Conservation (phyloP, 2,329 filamentous ascomycete genomes). For the Coleophoma cylindrospora region DNA sequence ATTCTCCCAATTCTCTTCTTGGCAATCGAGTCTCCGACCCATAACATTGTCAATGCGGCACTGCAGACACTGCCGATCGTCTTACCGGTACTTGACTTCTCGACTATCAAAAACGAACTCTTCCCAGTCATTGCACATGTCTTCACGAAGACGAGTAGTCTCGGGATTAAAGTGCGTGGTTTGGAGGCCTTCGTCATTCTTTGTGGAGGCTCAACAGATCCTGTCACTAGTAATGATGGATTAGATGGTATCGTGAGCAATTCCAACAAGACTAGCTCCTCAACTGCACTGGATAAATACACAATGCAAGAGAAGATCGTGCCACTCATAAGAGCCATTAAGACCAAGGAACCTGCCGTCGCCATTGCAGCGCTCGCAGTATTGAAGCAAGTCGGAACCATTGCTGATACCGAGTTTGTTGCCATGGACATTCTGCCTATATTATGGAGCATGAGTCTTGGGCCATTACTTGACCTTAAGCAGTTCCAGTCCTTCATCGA, state of each 20-base stretch:
- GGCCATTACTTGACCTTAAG: slow-evolving; percentile 78
- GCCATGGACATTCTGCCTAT: slow-evolving; percentile 87
- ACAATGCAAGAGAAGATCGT: slow-evolving; percentile 98
- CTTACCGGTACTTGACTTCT: slow-evolving; percentile 89
- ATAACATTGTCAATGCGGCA: slow-evolving; percentile 81
- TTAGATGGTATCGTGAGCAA: slow-evolving; percentile 64
- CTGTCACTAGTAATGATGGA: slow-evolving; percentile 56
- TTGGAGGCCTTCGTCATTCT: slow-evolving; percentile 86
- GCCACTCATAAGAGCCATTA: slow-evolving; percentile 85
- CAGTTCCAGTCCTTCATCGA: slow-evolving; percentile 91
- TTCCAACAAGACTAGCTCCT: slow-evolving; percentile 51
- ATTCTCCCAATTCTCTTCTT: slow-evolving; percentile 81
- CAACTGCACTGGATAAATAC: slow-evolving; percentile 88
- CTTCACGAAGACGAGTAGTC: slow-evolving; percentile 87
- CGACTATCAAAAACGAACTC: slow-evolving; percentile 92
- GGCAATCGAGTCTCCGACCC: slow-evolving; percentile 83
- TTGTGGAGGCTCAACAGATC: slow-evolving; percentile 67
- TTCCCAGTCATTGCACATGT: slow-evolving; percentile 89
- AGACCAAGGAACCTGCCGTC: slow-evolving; percentile 95
- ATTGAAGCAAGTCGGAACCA: slow-evolving; percentile 73
- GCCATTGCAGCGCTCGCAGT: slow-evolving; percentile 92
- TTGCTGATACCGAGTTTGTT: slow-evolving; percentile 84
- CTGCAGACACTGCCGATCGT: slow-evolving; percentile 73
- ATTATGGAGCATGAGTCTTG: slow-evolving; percentile 87
- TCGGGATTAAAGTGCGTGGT: slow-evolving; percentile 91